phyloP scores from a whole-genome alignment of 2,329 filamentous ascomycete genomes.

The Penicillium sclerotigenum region DNA sequence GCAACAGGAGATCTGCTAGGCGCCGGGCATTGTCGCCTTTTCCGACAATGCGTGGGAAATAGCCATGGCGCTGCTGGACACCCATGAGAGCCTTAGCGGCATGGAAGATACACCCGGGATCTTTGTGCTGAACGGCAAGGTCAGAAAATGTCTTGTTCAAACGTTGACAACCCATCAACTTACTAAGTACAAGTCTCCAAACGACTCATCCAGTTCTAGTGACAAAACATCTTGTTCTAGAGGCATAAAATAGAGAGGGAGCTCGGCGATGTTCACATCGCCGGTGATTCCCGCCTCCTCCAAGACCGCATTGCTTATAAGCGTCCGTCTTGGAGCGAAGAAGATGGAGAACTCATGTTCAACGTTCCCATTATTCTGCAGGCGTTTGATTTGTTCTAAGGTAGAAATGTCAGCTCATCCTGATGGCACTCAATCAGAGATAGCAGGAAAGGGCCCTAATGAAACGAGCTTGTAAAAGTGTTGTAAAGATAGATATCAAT shows the following conservation, averaged over 20 bases:
- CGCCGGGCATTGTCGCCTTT: conserved; percentile 93
- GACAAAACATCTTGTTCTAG: conserved; percentile 89
- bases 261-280: conserved; percentile 83
- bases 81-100: conserved; percentile 91
- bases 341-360: conserved; percentile 97
- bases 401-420: conserved; percentile 55
- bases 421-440: conserved; percentile 51
- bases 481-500: conserved; percentile 32
- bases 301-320: conserved; percentile 85
- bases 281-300: conserved; percentile 92
- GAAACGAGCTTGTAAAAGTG: conserved; percentile 36
- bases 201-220: conserved; percentile 82
- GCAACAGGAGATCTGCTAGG: conserved; percentile 78
- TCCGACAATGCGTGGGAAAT: conserved; percentile 91
- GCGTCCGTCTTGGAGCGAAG: conserved; percentile 88
- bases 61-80: conserved; percentile 83
- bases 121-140: conserved; percentile 60
- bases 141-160: not conserved
- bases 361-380: conserved; percentile 81
- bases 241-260: conserved; percentile 85
- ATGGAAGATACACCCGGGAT: conserved; percentile 85
- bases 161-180: conserved; percentile 12
- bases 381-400: conserved; percentile 82
- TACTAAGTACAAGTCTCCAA: conserved; percentile 79
- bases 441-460: conserved; percentile 43